Conservation (phyloP, 148 eudicot species). For the Beta vulgaris region DNA sequence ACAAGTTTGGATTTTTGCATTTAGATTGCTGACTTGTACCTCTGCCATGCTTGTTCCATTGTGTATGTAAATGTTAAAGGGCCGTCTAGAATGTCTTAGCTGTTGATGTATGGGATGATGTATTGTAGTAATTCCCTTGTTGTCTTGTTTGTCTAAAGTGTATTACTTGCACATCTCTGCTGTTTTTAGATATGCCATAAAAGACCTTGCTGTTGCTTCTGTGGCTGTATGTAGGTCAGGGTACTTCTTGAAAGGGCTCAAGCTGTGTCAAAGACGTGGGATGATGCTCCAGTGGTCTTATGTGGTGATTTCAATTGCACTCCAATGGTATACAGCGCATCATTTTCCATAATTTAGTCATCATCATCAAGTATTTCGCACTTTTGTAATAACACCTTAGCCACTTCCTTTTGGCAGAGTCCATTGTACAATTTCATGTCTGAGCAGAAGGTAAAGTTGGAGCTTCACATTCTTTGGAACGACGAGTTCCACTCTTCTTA, state of each 20-base stretch:
- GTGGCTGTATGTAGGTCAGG: slow-evolving; percentile 53
- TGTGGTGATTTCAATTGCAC: slow-evolving; percentile 96
- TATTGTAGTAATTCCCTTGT: background rate
- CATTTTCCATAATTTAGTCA: background rate
- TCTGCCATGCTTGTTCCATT: background rate
- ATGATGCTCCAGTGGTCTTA: slow-evolving; percentile 83
- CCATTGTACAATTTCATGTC: slow-evolving; percentile 81
- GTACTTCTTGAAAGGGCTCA: slow-evolving; percentile 71
- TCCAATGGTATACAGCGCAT: slow-evolving; percentile 57
- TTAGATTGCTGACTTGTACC: background rate
- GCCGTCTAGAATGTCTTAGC: background rate
- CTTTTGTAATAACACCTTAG: slow-evolving; percentile 15
- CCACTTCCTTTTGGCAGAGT: slow-evolving; percentile 54
- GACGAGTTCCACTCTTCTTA: background rate
- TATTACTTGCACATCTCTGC: background rate
- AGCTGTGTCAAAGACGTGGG: slow-evolving; percentile 85
- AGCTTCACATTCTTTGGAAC: slow-evolving; percentile 1
- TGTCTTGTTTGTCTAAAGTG: background rate
- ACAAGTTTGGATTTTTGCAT: too few species aligned
- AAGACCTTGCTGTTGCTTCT: background rate
- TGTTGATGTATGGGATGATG: background rate
- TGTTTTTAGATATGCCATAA: background rate
- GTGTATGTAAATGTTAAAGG: background rate
- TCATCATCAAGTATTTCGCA: too few species aligned
- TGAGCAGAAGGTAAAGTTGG: slow-evolving; percentile 65